A percentile compares a stretch with the other conserved stretches of the same genome.
Evolutionary conservation across 2,329 filamentous ascomycete species (phyloP).

Genomic region (Lanzia echinophila): DNA sequence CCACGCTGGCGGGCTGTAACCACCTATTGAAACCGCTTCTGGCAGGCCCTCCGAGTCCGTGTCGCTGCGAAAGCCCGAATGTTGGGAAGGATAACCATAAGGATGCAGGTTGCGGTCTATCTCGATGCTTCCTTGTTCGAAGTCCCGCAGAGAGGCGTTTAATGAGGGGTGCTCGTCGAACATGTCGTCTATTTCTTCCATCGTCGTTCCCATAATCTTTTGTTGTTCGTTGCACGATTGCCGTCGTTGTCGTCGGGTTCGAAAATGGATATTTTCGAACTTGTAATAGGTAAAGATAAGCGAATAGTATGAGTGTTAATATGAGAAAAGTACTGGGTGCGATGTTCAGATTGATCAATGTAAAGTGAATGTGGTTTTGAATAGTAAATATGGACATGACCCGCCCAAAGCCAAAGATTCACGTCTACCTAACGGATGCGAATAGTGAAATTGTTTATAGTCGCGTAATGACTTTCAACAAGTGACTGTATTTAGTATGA

Average conservation of each 20-base stretch:
- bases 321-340: constrained; percentile 26
- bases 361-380: constrained; percentile 29
- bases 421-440: background rate
- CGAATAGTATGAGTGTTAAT: constrained; percentile 22
- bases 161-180: constrained; percentile 54
- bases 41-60: constrained; percentile 32
- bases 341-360: constrained; percentile 28
- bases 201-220: constrained; percentile 27
- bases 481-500: background rate
- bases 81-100: constrained; percentile 49
- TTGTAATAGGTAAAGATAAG: constrained; percentile 28
- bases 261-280: constrained; percentile 20
- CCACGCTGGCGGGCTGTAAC: constrained; percentile 62
- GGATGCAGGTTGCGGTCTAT: constrained; percentile 26
- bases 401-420: constrained; percentile 1
- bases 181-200: constrained; percentile 41
- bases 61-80: constrained; percentile 56
- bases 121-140: constrained; percentile 44
- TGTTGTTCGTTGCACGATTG: constrained; percentile 2
- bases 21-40: constrained; percentile 41
- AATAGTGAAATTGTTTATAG: background rate
- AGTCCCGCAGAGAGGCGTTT: constrained; percentile 55
- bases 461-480: constrained; percentile 1
- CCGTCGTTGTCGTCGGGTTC: constrained; percentile 1
- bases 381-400: constrained; percentile 28